phyloP scores from a whole-genome alignment of 306 rosid species.

The Vicia villosa region DNA sequence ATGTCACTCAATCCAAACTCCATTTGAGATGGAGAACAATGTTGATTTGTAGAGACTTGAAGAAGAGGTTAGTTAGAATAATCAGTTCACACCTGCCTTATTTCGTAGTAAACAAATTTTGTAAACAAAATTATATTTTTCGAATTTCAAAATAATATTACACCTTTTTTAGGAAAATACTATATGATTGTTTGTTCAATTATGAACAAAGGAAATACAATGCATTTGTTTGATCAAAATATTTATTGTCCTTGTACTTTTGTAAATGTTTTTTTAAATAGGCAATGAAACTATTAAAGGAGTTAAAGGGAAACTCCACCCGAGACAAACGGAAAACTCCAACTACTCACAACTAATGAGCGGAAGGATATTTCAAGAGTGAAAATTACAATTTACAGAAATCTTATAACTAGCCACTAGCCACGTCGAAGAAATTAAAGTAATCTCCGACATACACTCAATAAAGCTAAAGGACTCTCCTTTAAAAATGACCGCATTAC shows the following conservation, averaged over 20 bases:
- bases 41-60: constrained; percentile 88
- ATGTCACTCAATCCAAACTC: constrained; percentile 94
- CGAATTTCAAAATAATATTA: background rate
- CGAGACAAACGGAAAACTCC: too few relatives aligned
- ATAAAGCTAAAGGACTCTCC: too few relatives aligned
- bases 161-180: background rate
- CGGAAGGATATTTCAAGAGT: too few relatives aligned
- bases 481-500: too few relatives aligned
- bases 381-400: too few relatives aligned
- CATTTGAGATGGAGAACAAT: constrained; percentile 98
- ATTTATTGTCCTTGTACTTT: constrained; percentile 33
- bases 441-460: too few relatives aligned
- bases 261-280: constrained; percentile 37
- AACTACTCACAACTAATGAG: too few relatives aligned
- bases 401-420: too few relatives aligned
- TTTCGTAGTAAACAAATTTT: constrained; percentile 16
- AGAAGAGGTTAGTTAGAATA: constrained; percentile 84
- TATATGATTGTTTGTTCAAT: constrained; percentile 4
- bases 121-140: background rate
- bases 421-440: too few relatives aligned
- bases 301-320: too few relatives aligned
- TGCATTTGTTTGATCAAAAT: constrained; percentile 30
- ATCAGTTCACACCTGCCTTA: constrained; percentile 7
- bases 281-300: too few relatives aligned
- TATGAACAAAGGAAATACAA: constrained; percentile 13